These are phyloP conservation scores for Phytophthora kernoviae DNA, from an alignment of 352 stramenopile genomes.

Conservation along the genomic window DNA sequence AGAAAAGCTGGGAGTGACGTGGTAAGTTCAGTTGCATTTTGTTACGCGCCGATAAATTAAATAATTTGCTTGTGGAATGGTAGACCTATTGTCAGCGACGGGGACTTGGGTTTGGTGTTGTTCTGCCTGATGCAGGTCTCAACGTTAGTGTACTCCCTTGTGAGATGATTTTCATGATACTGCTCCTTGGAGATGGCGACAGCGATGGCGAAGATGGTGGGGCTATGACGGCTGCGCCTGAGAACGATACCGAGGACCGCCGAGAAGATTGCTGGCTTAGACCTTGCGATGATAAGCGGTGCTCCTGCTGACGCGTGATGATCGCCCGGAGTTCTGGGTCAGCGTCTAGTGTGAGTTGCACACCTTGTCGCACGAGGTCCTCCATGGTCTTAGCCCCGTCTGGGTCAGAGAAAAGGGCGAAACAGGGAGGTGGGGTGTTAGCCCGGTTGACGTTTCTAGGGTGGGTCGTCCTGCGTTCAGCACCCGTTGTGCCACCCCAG, in stretches of 20 bases:
- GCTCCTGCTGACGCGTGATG: conserved; percentile 52
- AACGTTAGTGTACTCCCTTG: conserved; percentile 2
- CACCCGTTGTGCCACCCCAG: conserved; percentile 31
- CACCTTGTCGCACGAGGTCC: conserved; percentile 55
- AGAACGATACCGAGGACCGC: conserved; percentile 37
- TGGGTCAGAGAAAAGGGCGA: conserved; percentile 54
- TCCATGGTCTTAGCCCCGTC: conserved; percentile 47
- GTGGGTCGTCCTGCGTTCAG: conserved; percentile 4
- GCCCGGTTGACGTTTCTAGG: conserved; percentile 15
- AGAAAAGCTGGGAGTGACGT: conserved; percentile 11
- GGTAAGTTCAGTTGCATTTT: conserved; percentile 28
- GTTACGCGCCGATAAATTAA: conserved; percentile 39
- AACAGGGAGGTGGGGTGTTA: conserved; percentile 35
- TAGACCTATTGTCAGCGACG: conserved; percentile 1
- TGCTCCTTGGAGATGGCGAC: conserved; percentile 23
- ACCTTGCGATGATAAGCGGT: conserved; percentile 20
- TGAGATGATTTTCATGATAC: conserved; percentile 27
- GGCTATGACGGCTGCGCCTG: neutral
- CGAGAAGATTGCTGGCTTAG: conserved; percentile 14
- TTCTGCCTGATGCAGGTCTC: conserved; percentile 2
- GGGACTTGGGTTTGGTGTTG: conserved; percentile 1
- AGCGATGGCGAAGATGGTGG: conserved; percentile 8
- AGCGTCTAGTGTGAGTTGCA: conserved; percentile 73
- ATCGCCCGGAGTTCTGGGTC: conserved; percentile 61
- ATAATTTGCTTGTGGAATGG: conserved; percentile 18